These are phyloP conservation scores for Phaseolus lunatus DNA, from an alignment of 306 rosid genomes.

Conservation along the genomic window DNA sequence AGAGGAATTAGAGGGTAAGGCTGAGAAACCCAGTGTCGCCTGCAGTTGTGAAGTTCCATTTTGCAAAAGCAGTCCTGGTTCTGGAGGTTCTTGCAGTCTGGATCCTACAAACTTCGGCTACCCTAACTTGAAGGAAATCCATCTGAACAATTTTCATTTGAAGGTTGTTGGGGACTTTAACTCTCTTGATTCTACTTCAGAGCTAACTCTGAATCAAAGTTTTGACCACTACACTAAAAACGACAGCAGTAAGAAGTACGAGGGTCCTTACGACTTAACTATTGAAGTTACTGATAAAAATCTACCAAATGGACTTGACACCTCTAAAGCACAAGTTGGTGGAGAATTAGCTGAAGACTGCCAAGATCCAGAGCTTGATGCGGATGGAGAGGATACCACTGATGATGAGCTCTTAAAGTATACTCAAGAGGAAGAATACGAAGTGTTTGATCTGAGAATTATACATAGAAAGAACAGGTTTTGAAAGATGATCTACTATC, in stretches of 20 bases:
- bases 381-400: slow-evolving; percentile 60
- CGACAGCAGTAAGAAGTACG: slow-evolving; percentile 41
- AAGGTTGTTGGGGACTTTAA: slow-evolving; percentile 55
- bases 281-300: slow-evolving; percentile 50
- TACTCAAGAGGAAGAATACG: slow-evolving; percentile 67
- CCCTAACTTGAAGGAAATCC: slow-evolving; percentile 58
- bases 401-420: slow-evolving; percentile 66
- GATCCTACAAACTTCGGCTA: slow-evolving; percentile 50
- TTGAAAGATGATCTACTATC: slow-evolving; percentile 23
- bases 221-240: slow-evolving; percentile 44
- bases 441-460: slow-evolving; percentile 85
- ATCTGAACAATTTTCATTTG: slow-evolving; percentile 49
- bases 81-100: slow-evolving; percentile 55
- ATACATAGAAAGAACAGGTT: slow-evolving; percentile 98
- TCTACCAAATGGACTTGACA: slow-evolving; percentile 46
- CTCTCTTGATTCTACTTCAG: slow-evolving; percentile 50
- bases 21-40: slow-evolving; percentile 26
- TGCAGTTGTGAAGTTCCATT: slow-evolving; percentile 54
- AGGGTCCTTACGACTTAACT: slow-evolving; percentile 53
- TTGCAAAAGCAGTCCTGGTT: slow-evolving; percentile 50
- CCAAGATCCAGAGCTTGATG: slow-evolving; percentile 50
- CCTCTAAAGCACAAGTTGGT: slow-evolving; percentile 43
- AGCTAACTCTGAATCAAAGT: slow-evolving; percentile 41
- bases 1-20: slow-evolving; percentile 46
- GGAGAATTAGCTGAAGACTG: slow-evolving; percentile 51